Evolutionary conservation across 345 rosid species (phyloP).

Genomic region (Sonneratia alba): DNA sequence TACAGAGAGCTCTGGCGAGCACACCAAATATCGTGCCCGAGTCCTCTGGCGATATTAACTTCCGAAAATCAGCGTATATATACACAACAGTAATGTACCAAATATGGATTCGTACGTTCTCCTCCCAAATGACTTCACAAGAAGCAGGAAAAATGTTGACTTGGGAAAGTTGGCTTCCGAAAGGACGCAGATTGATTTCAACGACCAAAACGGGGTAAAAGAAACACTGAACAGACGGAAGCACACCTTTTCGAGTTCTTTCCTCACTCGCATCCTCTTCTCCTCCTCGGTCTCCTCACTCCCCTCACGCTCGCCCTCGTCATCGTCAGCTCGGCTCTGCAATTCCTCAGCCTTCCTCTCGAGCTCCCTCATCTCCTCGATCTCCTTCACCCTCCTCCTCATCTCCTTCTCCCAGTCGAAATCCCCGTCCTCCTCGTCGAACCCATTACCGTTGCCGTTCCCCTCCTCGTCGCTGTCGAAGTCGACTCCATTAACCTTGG

Average conservation of each 20-base stretch:
- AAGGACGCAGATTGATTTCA: neutral
- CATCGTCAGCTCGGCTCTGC: slow-evolving; percentile 43
- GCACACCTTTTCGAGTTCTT: slow-evolving; percentile 77
- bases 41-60: too few species aligned
- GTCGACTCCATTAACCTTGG: slow-evolving; percentile 64
- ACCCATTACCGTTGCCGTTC: slow-evolving; percentile 28
- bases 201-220: neutral
- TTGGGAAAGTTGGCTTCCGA: neutral
- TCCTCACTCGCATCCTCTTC: slow-evolving; percentile 72
- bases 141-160: neutral
- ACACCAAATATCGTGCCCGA: too few species aligned
- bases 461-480: slow-evolving; percentile 59
- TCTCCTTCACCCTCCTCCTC: slow-evolving; percentile 63
- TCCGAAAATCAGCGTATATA: neutral
- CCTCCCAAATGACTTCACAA: neutral
- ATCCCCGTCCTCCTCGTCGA: slow-evolving; percentile 25
- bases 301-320: slow-evolving; percentile 22
- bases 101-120: neutral
- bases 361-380: slow-evolving; percentile 74
- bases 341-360: slow-evolving; percentile 88
- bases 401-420: slow-evolving; percentile 68
- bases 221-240: neutral
- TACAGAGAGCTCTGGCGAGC: too few species aligned
- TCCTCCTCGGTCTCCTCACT: slow-evolving; percentile 71
- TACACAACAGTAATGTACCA: neutral